A percentile compares a stretch with the other conserved stretches of the same genome.
These are phyloP conservation scores for Penicillium bialowiezense DNA, from an alignment of 495 filamentous ascomycete genomes.

Conservation along the genomic window DNA sequence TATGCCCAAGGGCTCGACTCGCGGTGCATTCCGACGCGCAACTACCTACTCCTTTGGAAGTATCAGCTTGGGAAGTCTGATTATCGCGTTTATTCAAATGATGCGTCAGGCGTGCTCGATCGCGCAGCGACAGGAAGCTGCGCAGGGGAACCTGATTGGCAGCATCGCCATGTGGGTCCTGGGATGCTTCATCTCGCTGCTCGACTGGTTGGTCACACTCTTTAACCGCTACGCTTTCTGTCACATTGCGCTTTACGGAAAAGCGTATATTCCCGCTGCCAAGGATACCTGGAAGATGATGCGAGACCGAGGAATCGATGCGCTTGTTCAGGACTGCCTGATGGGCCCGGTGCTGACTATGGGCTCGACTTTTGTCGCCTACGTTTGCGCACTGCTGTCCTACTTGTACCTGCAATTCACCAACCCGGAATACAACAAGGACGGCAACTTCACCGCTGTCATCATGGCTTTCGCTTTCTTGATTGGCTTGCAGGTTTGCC, in stretches of 20 bases:
- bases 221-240: constrained; percentile 81
- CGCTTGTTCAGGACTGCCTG: constrained; percentile 84
- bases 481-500: constrained; percentile 81
- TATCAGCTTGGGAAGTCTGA: constrained; percentile 78
- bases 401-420: constrained; percentile 85
- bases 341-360: constrained; percentile 87
- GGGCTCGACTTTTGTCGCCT: constrained; percentile 79
- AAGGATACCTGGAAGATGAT: constrained; percentile 91
- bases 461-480: constrained; percentile 82
- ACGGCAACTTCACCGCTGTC: constrained; percentile 68
- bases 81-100: constrained; percentile 86
- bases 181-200: constrained; percentile 68
- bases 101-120: constrained; percentile 74
- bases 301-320: constrained; percentile 86
- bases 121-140: constrained; percentile 60
- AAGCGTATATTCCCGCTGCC: constrained; percentile 76
- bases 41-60: constrained; percentile 90
- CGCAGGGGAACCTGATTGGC: constrained; percentile 66
- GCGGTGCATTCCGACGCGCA: constrained; percentile 68
- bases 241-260: constrained; percentile 89
- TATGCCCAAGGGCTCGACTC: constrained; percentile 71
- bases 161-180: constrained; percentile 68
- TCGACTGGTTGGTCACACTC: constrained; percentile 78
- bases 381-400: constrained; percentile 73
- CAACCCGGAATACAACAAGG: constrained; percentile 69